phyloP scores from a whole-genome alignment of 2,329 filamentous ascomycete genomes.

The Aureobasidium zeae region DNA sequence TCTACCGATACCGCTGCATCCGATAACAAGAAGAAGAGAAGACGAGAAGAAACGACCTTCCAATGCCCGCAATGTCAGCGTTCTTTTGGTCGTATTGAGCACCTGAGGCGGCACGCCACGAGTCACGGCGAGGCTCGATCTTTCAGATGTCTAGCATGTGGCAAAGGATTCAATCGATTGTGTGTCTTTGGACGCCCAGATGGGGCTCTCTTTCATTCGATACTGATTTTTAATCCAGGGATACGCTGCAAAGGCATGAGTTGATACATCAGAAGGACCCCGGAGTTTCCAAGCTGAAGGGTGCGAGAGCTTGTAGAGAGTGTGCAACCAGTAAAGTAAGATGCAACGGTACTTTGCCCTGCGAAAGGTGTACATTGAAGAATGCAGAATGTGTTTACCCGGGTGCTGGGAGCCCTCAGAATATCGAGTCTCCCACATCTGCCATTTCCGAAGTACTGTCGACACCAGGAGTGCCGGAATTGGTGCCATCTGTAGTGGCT shows the following conservation, averaged over 20 bases:
- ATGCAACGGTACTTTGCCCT: constrained; percentile 25
- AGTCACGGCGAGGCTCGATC: constrained; percentile 21
- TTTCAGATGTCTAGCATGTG: constrained; percentile 21
- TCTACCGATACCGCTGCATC: no score
- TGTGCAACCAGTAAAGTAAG: constrained; percentile 25
- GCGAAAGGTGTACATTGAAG: constrained; percentile 22
- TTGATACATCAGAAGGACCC: constrained; percentile 20
- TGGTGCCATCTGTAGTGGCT: background rate
- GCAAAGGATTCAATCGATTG: constrained; percentile 23
- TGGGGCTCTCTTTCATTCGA: no score
- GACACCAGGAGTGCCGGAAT: background rate
- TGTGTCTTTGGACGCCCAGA: background rate
- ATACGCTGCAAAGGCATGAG: constrained; percentile 24
- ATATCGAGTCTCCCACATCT: background rate
- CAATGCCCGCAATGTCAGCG: constrained; percentile 20
- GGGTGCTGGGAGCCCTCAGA: constrained; percentile 4
- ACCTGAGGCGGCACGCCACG: constrained; percentile 22
- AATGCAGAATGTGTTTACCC: constrained; percentile 23
- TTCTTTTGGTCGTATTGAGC: constrained; percentile 22
- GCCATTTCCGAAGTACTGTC: background rate
- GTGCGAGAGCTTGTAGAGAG: constrained; percentile 23
- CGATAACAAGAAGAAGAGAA: constrained; percentile 15
- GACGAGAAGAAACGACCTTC: constrained; percentile 11
- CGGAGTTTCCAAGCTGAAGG: constrained; percentile 19
- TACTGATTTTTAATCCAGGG: constrained; percentile 16